Base-by-base conservation (phyloP, 2,329 filamentous ascomycete genomes). In the Hypoxylon sp. region DNA sequence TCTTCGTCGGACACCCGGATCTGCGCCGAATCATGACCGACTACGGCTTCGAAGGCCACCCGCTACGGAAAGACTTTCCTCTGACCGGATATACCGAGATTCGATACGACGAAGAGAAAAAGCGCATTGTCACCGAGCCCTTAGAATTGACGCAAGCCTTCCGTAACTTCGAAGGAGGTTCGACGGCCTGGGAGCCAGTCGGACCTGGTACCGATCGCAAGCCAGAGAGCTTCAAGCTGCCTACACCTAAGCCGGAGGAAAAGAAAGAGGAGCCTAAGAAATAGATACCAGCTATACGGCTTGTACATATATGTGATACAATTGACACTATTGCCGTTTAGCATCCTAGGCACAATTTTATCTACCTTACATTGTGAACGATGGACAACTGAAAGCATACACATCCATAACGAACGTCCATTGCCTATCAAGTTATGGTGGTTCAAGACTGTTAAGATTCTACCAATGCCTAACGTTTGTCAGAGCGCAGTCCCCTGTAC, bases 41-140 rank as follows among this genome's bases (percentile, higher is more conserved):
- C 81, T 99, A 99, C 81, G 96, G 96, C 59, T 99, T 99, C 79
- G 97, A 99, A 81, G 96, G 96, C 59, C 96, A 99, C 84, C 96
- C 96, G 46, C 85, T 99, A 79, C 90, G 97, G 79, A 99, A 99
- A 85, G 96, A 99, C 80, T 99, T 99, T 85, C 96, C 96, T 22
- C 84, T 99, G 80, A 98, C 96, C 2, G 96, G 96, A 53, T 99
- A 99, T 85, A 99, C 96, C 35, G 97, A 99, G 85, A 92, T 99
- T 74, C 89, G 96, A 78, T 99, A 97, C 79, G 96, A 99, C 75
- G 96, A 99, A 84, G 97, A 99, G 88, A 99, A 98, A 92, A 99
- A 99, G 90, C 90, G 96, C 70, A 98, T 99, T 79, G 95, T 99
- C 68, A 95, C 97, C 33, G 97, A 99, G 86, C 96, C 97, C 44